phyloP scores from a whole-genome alignment of 1,284 basidiomycete genomes.

The Cutaneotrichosporon cutaneum region DNA sequence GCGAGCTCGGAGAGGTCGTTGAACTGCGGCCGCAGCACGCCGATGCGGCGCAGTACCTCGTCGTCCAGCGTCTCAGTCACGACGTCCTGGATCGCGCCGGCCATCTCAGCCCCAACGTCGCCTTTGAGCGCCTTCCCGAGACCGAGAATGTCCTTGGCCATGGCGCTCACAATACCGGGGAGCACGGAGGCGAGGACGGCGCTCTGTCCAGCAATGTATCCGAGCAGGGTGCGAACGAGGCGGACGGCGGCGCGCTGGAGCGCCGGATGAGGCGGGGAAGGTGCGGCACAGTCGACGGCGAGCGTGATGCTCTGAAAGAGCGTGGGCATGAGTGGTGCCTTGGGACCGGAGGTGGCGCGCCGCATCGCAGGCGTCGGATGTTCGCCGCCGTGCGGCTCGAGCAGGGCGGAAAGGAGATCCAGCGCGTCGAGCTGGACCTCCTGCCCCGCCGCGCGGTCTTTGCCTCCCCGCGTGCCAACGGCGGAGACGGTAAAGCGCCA shows the following conservation, averaged over 20 bases:
- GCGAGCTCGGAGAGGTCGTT: constrained; percentile 45
- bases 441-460: constrained; percentile 49
- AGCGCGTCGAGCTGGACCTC: constrained; percentile 42
- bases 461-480: constrained; percentile 61
- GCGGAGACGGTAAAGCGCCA: constrained; percentile 68
- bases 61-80: constrained; percentile 59
- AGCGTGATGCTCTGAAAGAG: constrained; percentile 78
- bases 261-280: constrained; percentile 60
- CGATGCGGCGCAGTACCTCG: constrained; percentile 61
- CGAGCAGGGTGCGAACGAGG: constrained; percentile 61
- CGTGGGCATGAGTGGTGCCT: constrained; percentile 62
- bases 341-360: constrained; percentile 53
- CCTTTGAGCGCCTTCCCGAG: constrained; percentile 48
- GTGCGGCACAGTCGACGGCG: constrained; percentile 58
- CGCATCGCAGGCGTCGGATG: constrained; percentile 58
- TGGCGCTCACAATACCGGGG: constrained; percentile 74
- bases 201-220: constrained; percentile 66
- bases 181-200: constrained; percentile 61
- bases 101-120: constrained; percentile 55
- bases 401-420: constrained; percentile 35
- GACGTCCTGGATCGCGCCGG: constrained; percentile 61
- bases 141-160: constrained; percentile 62
- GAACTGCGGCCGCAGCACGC: constrained; percentile 59
- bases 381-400: constrained; percentile 43
- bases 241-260: constrained; percentile 67